Base-by-base conservation (phyloP, 768 basidiomycete genomes). In the Boletus pseudo-olivaceus region DNA sequence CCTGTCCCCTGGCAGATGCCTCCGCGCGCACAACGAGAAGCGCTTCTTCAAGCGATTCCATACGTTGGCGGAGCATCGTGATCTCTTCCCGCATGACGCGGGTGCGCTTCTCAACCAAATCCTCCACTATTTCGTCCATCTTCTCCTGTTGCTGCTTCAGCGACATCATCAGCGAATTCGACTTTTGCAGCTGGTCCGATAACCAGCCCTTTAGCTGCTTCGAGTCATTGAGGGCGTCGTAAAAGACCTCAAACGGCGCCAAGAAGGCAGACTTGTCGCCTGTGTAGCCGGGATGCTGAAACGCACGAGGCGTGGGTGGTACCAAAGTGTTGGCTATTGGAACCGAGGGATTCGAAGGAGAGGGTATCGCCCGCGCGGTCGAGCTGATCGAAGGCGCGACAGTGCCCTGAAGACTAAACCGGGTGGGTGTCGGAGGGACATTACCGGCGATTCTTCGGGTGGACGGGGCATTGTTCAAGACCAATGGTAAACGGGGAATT, bases 161-260 rank as follows among this genome's bases (percentile, higher is more conserved):
- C 23, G 71, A 73, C 56, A 77, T 74, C 54, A 83, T 74, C 32
- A 87, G 75, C 14, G 78, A 59, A 50, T 79, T 81, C 34, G 85
- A 83, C 64, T 80, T 82, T 57, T 82, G 78, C 33, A 92, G 72
- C 69, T 93, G 90, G 42, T 88, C 87, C 23, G 77, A 74, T 7
- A 93, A 76, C 85, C 90, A 90, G 35, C 67, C 63, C 72, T 92
- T 91, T 53, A 93, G 80, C 63, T 89, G 82, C 64, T 82, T 85
- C 15, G 87, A 84, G 67, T 92, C 92, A 51, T 84, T 80, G 32
- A 94, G 80, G 4, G 90, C 85, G 55, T 93, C 90, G 66, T 92
- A 94, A 69, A 94, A 93, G 48, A 79, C 69, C 63, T 87, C 88
- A 60, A 93, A 94, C 3, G 89, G 90, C 0, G 86, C 83, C 45